A percentile compares a stretch with the other conserved stretches of the same genome.
Evolutionary conservation across 2,329 filamentous ascomycete genomes (phyloP).

Genomic region (Trichoderma asperellum): DNA sequence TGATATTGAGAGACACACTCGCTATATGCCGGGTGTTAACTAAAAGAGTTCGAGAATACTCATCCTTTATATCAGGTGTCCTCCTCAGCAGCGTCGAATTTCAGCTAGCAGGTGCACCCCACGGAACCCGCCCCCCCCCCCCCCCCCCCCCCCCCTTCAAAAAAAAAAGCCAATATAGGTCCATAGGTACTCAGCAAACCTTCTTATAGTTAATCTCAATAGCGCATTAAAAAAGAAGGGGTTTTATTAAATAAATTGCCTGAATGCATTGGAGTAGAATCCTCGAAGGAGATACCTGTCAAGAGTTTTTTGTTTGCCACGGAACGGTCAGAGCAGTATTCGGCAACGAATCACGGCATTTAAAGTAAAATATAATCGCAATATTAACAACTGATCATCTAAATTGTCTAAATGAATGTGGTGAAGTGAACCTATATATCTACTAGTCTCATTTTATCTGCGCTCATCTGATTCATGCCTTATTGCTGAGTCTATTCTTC

Average conservation of each 20-base stretch:
- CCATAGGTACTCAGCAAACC: not conserved
- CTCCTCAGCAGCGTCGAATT: too few relatives aligned
- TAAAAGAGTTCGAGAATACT: too few relatives aligned
- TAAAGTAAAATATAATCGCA: not conserved
- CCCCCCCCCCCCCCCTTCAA: too few relatives aligned
- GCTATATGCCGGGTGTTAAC: too few relatives aligned
- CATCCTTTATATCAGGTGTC: too few relatives aligned
- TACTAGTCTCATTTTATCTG: not conserved
- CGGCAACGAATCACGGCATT: not conserved
- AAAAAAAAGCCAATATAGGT: not conserved
- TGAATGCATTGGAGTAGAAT: not conserved
- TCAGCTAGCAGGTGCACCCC: too few relatives aligned
- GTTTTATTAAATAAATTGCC: not conserved
- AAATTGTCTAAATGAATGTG: not conserved
- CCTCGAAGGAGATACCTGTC: not conserved
- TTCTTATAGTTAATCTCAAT: not conserved
- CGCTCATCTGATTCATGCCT: not conserved
- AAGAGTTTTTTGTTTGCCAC: not conserved
- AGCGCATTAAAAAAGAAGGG: not conserved
- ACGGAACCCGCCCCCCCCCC: too few relatives aligned
- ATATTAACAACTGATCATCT: not conserved
- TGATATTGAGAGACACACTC: too few relatives aligned
- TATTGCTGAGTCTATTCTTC: not conserved
- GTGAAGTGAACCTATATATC: not conserved
- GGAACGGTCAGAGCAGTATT: not conserved